These are phyloP conservation scores for Brassica hybrid DNA, from an alignment of 441 rosid genomes.

Conservation along the genomic window DNA sequence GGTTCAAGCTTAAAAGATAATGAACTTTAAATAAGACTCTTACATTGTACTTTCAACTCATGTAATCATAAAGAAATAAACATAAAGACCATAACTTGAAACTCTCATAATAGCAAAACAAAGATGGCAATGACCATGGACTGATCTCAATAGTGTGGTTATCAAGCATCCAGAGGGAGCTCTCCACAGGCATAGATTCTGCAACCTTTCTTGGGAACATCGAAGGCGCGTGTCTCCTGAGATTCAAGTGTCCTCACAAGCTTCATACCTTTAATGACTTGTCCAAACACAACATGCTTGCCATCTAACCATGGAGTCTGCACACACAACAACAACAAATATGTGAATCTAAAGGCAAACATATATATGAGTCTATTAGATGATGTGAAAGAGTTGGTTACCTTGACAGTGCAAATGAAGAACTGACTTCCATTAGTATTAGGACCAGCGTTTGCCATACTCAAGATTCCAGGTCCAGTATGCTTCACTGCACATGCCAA, in stretches of 20 bases:
- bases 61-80: constrained; percentile 10
- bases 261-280: constrained; percentile 67
- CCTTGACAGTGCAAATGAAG: constrained; percentile 41
- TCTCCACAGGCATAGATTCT: constrained; percentile 69
- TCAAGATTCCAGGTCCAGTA: constrained; percentile 66
- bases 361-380: not conserved
- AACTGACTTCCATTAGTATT: constrained; percentile 77
- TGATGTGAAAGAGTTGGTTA: constrained; percentile 28
- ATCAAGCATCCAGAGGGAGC: constrained; percentile 57
- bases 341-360: not conserved
- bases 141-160: not conserved
- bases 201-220: constrained; percentile 55
- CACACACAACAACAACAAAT: constrained; percentile 20
- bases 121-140: constrained; percentile 20
- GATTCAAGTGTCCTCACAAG: constrained; percentile 59
- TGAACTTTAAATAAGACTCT: not conserved
- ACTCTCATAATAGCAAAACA: constrained; percentile 8
- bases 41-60: constrained; percentile 31
- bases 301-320: constrained; percentile 75
- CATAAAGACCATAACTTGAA: constrained; percentile 5
- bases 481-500: constrained; percentile 61
- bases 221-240: constrained; percentile 60
- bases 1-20: constrained; percentile 60
- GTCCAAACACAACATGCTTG: constrained; percentile 74
- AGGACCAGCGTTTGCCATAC: constrained; percentile 85